Base-by-base conservation (phyloP, 371 early-diverging fungal genomes). In the Circinella minor region DNA sequence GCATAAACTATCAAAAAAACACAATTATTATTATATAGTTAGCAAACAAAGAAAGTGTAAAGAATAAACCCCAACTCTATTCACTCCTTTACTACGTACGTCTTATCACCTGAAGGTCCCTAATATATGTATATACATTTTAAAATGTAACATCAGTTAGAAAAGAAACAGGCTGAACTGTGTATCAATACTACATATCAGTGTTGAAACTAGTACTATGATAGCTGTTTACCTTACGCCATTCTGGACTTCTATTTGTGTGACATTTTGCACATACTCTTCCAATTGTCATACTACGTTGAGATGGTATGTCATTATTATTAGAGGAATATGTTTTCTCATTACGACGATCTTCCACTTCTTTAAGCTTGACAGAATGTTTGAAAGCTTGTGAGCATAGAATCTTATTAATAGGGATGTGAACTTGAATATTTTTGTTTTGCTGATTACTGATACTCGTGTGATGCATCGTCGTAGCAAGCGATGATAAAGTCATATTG, bases 191-290 rank as follows among this genome's bases (percentile, higher is more conserved):
- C 27, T 27, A 27, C 27, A 27, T 27, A 27, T 27, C 27, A 27
- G 2, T 27, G 27, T 27, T 27, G 27, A 27, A 27, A 27, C 27
- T 27, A 27, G 27, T 27, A 27, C 1, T 27, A 27, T 27, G 2
- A 27, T 27, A 27, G 27, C 2, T 27, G 27, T 2, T 27, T 2
- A 27, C 93, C 57, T 89, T 83, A 55, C 93, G 84, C 93, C 93
- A 93, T 71, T 93, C 93, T 37, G 92, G 93, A 48, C 92, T 92
- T 39, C 83, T 81, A 43, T 79, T 88, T 6, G 92, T 92, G 38
- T 85, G 85, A 73, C 93, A 93, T 68, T 88, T 86, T 65, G 86
- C 86, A 61, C 93, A 92, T 5, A 68, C 38, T 20, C 62, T 78
- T 27, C 27, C 27, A 67, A 66, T 89, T 90, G 66, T 47, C 36